Conservation (phyloP, 2,329 filamentous ascomycete species). For the Colletotrichum sp. region DNA sequence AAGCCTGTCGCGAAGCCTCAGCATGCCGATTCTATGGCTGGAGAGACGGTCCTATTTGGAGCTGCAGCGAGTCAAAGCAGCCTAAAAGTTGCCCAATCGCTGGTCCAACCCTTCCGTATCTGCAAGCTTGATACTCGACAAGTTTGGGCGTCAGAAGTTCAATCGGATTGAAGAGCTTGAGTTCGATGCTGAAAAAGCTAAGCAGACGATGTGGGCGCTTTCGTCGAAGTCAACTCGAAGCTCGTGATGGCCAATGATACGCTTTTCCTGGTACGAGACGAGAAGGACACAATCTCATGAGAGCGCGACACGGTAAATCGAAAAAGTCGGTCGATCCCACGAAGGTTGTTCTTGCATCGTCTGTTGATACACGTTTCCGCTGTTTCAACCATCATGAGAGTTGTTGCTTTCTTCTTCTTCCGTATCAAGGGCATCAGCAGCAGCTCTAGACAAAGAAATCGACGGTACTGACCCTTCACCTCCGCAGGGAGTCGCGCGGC, state of each 20-base stretch:
- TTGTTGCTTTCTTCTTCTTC: no score
- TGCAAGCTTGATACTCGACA: background rate
- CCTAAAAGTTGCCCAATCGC: background rate
- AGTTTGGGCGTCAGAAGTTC: background rate
- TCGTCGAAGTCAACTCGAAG: background rate
- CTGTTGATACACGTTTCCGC: no score
- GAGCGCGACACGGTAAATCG: no score
- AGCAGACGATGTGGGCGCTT: background rate
- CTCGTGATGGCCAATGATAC: background rate
- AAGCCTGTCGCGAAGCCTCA: no score
- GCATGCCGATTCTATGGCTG: background rate
- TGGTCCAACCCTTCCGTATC: background rate
- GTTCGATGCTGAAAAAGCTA: fast-evolving
- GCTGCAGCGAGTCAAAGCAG: background rate
- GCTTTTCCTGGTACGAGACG: no score
- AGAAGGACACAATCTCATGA: no score
- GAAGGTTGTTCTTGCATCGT: no score
- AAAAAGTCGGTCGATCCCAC: no score
- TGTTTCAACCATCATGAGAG: fast-evolving
- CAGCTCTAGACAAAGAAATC: no score
- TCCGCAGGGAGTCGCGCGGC: no score
- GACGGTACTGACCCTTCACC: no score
- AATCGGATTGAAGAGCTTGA: background rate
- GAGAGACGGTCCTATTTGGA: fast-evolving
- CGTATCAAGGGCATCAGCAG: no score